These are phyloP conservation scores for Arabidopsis thaliana DNA, from an alignment of 345 rosid species.

Conservation along the genomic window DNA sequence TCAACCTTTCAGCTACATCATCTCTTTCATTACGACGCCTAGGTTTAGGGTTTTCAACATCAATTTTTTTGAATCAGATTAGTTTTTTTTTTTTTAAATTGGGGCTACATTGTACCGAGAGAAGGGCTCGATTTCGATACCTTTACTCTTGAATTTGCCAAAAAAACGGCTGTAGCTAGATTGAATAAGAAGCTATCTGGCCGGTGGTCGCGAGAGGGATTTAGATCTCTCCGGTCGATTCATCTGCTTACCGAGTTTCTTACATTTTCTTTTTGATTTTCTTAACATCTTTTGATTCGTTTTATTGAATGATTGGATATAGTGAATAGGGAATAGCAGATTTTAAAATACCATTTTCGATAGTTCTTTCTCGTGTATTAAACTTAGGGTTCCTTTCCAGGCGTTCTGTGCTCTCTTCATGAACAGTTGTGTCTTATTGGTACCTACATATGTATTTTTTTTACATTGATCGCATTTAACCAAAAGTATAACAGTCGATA, in stretches of 20 bases:
- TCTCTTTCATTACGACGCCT: conserved; percentile 11
- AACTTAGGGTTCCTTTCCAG: conserved; percentile 27
- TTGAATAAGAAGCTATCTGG: conserved; percentile 68
- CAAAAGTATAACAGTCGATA: too few species aligned
- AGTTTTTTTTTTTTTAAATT: too few species aligned
- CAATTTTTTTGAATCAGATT: background rate
- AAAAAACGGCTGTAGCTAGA: conserved; percentile 70
- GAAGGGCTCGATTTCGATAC: conserved; percentile 46
- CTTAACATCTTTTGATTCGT: too few species aligned
- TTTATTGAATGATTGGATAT: background rate
- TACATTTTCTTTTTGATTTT: conserved; percentile 36
- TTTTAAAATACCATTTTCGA: background rate
- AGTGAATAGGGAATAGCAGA: background rate
- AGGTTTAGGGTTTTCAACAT: background rate
- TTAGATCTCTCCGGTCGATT: conserved; percentile 50
- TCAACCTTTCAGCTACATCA: background rate
- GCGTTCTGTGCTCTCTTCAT: conserved; percentile 31
- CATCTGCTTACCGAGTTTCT: conserved; percentile 93
- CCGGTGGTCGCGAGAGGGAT: conserved; percentile 64
- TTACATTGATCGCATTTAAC: too few species aligned
- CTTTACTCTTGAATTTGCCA: conserved; percentile 69
- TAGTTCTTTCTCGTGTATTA: conserved; percentile 26
- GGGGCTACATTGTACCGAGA: conserved; percentile 78
- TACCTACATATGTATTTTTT: background rate
- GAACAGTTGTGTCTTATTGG: conserved; percentile 42